Percentiles rank a stretch among this genome's conserved stretches.
Evolutionary conservation across 2,329 filamentous ascomycete genomes (phyloP).

Genomic region (Colletotrichum incanum): DNA sequence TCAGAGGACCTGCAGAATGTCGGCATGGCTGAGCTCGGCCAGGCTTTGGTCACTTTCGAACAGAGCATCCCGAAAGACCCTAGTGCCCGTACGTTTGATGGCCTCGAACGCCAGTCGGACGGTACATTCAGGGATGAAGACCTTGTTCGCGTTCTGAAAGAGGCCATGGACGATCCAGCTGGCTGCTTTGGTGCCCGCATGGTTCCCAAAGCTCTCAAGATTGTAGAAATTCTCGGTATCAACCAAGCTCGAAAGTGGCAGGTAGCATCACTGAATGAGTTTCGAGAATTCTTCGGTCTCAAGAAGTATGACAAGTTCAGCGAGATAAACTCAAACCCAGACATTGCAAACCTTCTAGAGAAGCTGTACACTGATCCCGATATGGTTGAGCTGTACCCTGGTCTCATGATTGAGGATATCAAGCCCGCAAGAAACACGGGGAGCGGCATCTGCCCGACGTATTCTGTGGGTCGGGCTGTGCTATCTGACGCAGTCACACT

Average conservation of each 20-base stretch:
- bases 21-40: constrained; percentile 55
- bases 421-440: constrained; percentile 68
- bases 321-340: constrained; percentile 71
- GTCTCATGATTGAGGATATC: constrained; percentile 73
- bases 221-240: constrained; percentile 76
- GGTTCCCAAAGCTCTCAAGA: constrained; percentile 71
- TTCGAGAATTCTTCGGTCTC: constrained; percentile 75
- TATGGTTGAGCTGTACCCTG: constrained; percentile 79
- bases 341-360: constrained; percentile 70
- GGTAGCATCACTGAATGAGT: constrained; percentile 75
- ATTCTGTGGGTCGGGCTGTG: constrained; percentile 69
- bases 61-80: constrained; percentile 59
- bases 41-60: constrained; percentile 53
- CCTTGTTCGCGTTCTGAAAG: constrained; percentile 69
- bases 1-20: constrained; percentile 53
- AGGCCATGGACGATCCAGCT: constrained; percentile 73
- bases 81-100: constrained; percentile 63
- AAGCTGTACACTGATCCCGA: constrained; percentile 76
- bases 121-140: constrained; percentile 71
- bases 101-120: constrained; percentile 62
- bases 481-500: constrained; percentile 73
- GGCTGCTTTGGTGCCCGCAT: constrained; percentile 73
- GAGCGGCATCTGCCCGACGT: constrained; percentile 67
- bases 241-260: constrained; percentile 75
- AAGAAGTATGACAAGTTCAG: constrained; percentile 70